Evolutionary conservation across 2,329 filamentous ascomycete species (phyloP).

Genomic region (Aspergillus ochraceus): DNA sequence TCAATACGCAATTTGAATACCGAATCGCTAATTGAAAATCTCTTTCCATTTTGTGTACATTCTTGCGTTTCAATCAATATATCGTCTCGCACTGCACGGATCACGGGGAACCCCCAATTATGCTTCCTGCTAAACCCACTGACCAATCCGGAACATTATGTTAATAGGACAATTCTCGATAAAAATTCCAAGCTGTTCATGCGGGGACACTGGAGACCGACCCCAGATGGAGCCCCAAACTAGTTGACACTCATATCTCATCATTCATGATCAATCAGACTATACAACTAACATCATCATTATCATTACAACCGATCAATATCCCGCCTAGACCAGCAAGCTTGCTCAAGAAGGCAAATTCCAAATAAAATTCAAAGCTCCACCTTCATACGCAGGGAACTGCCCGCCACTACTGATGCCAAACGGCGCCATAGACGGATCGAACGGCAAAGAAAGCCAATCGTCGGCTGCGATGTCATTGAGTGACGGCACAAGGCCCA

Average conservation of each 20-base stretch:
- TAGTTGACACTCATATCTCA: background rate
- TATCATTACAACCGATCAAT: background rate
- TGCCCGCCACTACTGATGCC: slow-evolving; percentile 38
- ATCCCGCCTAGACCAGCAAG: background rate
- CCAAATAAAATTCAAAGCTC: slow-evolving; percentile 45
- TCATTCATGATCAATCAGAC: background rate
- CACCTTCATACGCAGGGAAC: slow-evolving; percentile 42
- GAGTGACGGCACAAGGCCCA: slow-evolving; percentile 30
- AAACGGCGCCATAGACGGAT: slow-evolving; percentile 47
- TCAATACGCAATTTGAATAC: too few species aligned
- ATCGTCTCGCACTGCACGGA: too few species aligned
- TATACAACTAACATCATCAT: background rate
- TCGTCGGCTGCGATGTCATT: slow-evolving; percentile 38
- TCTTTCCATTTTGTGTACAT: too few species aligned
- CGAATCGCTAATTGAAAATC: too few species aligned
- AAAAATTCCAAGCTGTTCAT: background rate
- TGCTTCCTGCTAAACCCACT: too few species aligned
- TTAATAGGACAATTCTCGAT: too few species aligned
- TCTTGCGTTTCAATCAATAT: too few species aligned
- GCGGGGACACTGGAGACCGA: background rate
- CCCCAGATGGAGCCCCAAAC: background rate
- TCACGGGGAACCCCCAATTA: too few species aligned
- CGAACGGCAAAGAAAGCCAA: slow-evolving; percentile 45
- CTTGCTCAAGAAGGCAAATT: slow-evolving; percentile 39
- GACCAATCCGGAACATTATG: too few species aligned